Evolutionary conservation across 148 eudicot species (phyloP).

Genomic region (Hydrangea macrophylla): DNA sequence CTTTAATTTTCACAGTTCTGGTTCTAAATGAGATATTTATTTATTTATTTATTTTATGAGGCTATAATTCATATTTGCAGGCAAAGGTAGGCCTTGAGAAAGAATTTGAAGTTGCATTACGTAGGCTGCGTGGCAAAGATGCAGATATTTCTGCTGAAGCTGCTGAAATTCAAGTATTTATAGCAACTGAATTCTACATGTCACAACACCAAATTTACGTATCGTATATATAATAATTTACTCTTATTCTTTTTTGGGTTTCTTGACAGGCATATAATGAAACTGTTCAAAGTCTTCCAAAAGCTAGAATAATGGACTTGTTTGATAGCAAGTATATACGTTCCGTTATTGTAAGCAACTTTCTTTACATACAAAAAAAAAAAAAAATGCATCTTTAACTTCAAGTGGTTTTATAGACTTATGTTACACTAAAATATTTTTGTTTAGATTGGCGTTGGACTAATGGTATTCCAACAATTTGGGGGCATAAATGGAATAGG

Average conservation of each 20-base stretch:
- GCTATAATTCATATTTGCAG: slow-evolving; percentile 26
- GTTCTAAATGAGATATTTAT: not conserved
- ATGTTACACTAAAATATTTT: not conserved
- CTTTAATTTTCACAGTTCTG: not conserved
- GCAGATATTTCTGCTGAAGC: slow-evolving; percentile 63
- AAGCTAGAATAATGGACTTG: slow-evolving; percentile 52
- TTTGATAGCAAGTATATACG: slow-evolving; percentile 51
- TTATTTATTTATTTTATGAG: too few species aligned
- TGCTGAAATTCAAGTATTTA: slow-evolving; percentile 63
- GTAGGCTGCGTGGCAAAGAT: slow-evolving; percentile 60
- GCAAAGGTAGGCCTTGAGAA: slow-evolving; percentile 58
- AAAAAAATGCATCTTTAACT: not conserved
- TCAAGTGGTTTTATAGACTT: not conserved
- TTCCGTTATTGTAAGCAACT: slow-evolving; percentile 61
- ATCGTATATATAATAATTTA: too few species aligned
- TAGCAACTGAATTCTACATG: too few species aligned
- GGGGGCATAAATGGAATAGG: slow-evolving; percentile 80
- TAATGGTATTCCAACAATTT: slow-evolving; percentile 83
- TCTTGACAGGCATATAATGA: slow-evolving; percentile 40
- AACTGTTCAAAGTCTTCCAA: slow-evolving; percentile 46
- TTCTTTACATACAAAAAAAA: not conserved
- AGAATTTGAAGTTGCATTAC: slow-evolving; percentile 54
- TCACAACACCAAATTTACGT: too few species aligned
- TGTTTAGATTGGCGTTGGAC: slow-evolving; percentile 71
- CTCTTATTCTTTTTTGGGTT: not conserved